Percentiles rank a stretch among this genome's conserved stretches.
Conservation (phyloP, 495 filamentous ascomycete species). For the Talaromyces thailandensis region DNA sequence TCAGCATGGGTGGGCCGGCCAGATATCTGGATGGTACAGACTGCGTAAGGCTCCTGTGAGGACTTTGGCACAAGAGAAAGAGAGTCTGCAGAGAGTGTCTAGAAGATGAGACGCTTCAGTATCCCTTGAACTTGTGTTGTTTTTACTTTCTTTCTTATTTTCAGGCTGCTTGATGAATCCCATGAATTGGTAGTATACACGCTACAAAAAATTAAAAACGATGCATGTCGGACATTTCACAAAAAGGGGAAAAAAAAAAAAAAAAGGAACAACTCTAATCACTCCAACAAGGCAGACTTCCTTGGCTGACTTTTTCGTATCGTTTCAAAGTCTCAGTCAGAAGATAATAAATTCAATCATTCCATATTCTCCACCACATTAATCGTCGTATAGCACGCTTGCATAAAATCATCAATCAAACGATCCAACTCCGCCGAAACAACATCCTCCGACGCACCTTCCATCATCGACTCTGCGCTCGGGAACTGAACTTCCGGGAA, state of each 20-base stretch:
- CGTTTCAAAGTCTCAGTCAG: background rate
- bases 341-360: background rate
- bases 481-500: slow-evolving; percentile 25
- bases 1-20: background rate
- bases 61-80: background rate
- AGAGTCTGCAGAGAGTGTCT: background rate
- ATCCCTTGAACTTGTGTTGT: too few species aligned
- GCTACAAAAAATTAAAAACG: background rate
- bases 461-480: slow-evolving; percentile 23
- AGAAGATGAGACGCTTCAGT: background rate
- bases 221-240: background rate
- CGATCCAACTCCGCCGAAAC: slow-evolving; percentile 29
- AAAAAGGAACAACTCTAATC: background rate
- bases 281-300: background rate
- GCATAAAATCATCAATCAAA: slow-evolving; percentile 29
- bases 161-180: background rate
- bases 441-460: slow-evolving; percentile 21
- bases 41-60: background rate
- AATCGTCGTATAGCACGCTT: slow-evolving; percentile 13
- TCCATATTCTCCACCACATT: slow-evolving; percentile 1
- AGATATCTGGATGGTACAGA: background rate
- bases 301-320: background rate
- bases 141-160: too few species aligned
- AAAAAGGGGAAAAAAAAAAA: too few species aligned
- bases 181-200: background rate